phyloP scores from a whole-genome alignment of 2,329 filamentous ascomycete genomes.

The Monascus ruber region DNA sequence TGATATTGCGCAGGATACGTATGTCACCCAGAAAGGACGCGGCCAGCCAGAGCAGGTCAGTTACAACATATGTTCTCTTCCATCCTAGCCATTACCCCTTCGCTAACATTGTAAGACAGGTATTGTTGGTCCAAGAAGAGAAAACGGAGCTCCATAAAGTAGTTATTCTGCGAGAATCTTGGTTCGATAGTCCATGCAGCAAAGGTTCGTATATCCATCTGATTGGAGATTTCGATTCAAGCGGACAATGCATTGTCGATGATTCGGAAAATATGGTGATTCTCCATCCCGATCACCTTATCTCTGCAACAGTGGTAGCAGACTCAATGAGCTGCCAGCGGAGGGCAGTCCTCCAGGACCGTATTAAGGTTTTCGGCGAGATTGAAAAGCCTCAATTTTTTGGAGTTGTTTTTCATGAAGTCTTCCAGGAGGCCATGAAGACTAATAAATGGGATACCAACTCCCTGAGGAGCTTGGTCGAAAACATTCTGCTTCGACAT shows the following conservation, averaged over 20 bases:
- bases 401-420: slow-evolving; percentile 84
- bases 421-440: slow-evolving; percentile 83
- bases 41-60: slow-evolving; percentile 60
- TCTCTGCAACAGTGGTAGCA: slow-evolving; percentile 90
- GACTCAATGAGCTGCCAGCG: slow-evolving; percentile 89
- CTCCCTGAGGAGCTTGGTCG: slow-evolving; percentile 57
- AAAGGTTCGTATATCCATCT: slow-evolving; percentile 73
- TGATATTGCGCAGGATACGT: slow-evolving; percentile 59
- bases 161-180: slow-evolving; percentile 71
- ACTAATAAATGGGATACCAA: slow-evolving; percentile 66
- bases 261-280: slow-evolving; percentile 79
- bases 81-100: not conserved
- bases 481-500: slow-evolving; percentile 60
- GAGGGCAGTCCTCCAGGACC: slow-evolving; percentile 84
- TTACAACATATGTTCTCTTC: slow-evolving; percentile 1
- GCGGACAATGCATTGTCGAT: slow-evolving; percentile 68
- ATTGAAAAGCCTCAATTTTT: slow-evolving; percentile 75
- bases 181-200: slow-evolving; percentile 69
- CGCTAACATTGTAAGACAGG: slow-evolving; percentile 37
- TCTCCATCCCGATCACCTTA: slow-evolving; percentile 85
- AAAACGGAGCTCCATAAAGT: slow-evolving; percentile 53
- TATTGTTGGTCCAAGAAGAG: slow-evolving; percentile 73
- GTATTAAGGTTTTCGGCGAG: slow-evolving; percentile 80
- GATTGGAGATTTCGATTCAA: slow-evolving; percentile 61
- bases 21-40: slow-evolving; percentile 51